Evolutionary conservation across 345 rosid species (phyloP).

Genomic region (Arabidopsis arenosa): DNA sequence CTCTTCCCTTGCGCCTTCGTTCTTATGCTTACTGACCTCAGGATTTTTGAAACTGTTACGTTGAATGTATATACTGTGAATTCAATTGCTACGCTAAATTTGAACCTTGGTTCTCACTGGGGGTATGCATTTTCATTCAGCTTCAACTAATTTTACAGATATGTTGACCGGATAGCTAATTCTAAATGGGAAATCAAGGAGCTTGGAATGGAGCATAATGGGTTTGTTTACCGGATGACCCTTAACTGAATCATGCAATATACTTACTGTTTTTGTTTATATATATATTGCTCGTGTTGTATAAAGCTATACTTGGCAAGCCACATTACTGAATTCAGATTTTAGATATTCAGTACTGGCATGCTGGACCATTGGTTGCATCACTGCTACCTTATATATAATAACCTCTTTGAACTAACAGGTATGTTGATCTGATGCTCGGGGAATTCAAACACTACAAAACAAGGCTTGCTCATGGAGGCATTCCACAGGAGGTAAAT

Average conservation of each 20-base stretch:
- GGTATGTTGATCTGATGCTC: slow-evolving; percentile 94
- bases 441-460: slow-evolving; percentile 96
- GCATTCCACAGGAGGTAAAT: slow-evolving; percentile 85
- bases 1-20: slow-evolving; percentile 8
- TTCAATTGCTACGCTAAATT: slow-evolving; percentile 9
- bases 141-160: slow-evolving; percentile 57
- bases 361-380: slow-evolving; percentile 10
- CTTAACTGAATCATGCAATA: background rate
- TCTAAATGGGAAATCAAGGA: slow-evolving; percentile 98
- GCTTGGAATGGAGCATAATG: slow-evolving; percentile 97
- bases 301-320: slow-evolving; percentile 18
- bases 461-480: slow-evolving; percentile 95
- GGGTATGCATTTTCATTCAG: slow-evolving; percentile 14
- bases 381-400: slow-evolving; percentile 4
- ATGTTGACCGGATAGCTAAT: slow-evolving; percentile 87
- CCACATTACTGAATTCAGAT: slow-evolving; percentile 15
- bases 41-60: slow-evolving; percentile 2
- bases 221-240: slow-evolving; percentile 55
- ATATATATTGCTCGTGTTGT: slow-evolving; percentile 4
- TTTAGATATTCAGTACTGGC: slow-evolving; percentile 25
- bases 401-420: slow-evolving; percentile 36
- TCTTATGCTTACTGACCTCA: slow-evolving; percentile 24
- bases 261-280: background rate
- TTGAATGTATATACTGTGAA: slow-evolving; percentile 1
- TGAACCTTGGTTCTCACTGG: slow-evolving; percentile 7